Percentiles rank a stretch among this genome's conserved stretches.
phyloP scores from a whole-genome alignment of 108 stramenopile genomes.

The Skeletonema tropicum region DNA sequence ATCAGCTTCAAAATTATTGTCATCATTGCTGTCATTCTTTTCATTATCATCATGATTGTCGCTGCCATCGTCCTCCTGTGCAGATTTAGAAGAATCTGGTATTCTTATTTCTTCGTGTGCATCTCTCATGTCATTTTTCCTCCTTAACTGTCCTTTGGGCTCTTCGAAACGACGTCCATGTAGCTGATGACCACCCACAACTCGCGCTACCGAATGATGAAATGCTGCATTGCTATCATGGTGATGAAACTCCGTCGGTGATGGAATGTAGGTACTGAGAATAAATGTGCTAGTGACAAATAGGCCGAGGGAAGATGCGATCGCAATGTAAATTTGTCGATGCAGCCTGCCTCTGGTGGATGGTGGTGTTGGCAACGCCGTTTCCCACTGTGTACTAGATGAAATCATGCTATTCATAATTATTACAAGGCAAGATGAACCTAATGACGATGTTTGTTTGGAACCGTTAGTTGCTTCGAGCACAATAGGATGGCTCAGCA shows the following conservation, averaged over 20 bases:
- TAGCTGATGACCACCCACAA: neutral
- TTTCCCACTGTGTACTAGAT: neutral
- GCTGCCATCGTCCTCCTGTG: neutral
- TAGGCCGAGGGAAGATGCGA: neutral
- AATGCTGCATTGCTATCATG: neutral
- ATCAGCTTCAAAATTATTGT: neutral
- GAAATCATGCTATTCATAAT: too few relatives aligned
- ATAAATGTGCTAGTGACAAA: conserved; percentile 5
- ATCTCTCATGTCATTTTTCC: neutral
- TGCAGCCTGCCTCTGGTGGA: neutral
- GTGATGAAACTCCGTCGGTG: neutral
- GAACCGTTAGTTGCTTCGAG: too few relatives aligned
- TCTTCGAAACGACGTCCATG: neutral
- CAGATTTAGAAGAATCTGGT: neutral
- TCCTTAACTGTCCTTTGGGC: neutral
- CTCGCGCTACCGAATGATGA: neutral
- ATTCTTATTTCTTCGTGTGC: neutral
- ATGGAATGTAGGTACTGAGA: conserved; percentile 1
- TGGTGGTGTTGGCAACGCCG: neutral
- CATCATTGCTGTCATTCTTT: too few relatives aligned
- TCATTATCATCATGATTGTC: neutral
- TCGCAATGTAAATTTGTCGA: neutral
- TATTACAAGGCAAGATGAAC: too few relatives aligned
- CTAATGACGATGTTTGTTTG: too few relatives aligned
- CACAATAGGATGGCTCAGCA: too few relatives aligned